Evolutionary conservation across 768 basidiomycete species (phyloP), one percentile per base, ranked within the genome.

Genomic region (Leccinum sublutescens): DNA sequence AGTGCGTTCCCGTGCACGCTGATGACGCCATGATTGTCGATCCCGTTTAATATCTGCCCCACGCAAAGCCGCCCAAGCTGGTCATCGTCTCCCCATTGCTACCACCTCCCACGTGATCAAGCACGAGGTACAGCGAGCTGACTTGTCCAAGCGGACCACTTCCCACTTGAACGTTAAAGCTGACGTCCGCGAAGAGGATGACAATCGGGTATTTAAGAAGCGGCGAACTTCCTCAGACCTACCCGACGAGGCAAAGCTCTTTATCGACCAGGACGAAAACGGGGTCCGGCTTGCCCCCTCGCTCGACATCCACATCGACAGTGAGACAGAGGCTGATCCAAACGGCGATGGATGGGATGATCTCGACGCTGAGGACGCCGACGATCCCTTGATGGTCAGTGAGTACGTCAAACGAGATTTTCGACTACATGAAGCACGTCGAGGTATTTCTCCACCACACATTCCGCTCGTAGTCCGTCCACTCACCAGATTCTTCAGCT

Each of bases 331-430:
- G 68, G 86, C 83, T 4, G 87, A 88, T 64, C 86, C 86, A 3
- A 79, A 88, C 57, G 80, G 79, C 61, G 64, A 77, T 68, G 77
- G 81, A 69, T 98, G 94, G 95, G 90, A 90, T 31, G 96, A 98
- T 68, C 82, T 98, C 17, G 95, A 98, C 63, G 86, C 85, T 1
- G 94, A 95, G 21, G 95, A 98, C 71, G 85, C 79, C 55, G 93
- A 95, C 52, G 96, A 99, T 69, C 97, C 96, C 14, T 80, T 93
- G 61, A 98, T 98, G 95, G 95, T 97, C 64, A 89, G 88, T 76
- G 93, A 98, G 75, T 99, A 99, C 69, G 95, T 97, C 53, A 21
- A 79, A 80, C 25, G 97, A 98, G 59, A 95, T 98, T 61, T 95
- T 95, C 77, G 78, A 89, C 57, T 98, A 99, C 76, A 82, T 98